Conservation (phyloP, 805 yeast genomes). For the Starmerella vitae region DNA sequence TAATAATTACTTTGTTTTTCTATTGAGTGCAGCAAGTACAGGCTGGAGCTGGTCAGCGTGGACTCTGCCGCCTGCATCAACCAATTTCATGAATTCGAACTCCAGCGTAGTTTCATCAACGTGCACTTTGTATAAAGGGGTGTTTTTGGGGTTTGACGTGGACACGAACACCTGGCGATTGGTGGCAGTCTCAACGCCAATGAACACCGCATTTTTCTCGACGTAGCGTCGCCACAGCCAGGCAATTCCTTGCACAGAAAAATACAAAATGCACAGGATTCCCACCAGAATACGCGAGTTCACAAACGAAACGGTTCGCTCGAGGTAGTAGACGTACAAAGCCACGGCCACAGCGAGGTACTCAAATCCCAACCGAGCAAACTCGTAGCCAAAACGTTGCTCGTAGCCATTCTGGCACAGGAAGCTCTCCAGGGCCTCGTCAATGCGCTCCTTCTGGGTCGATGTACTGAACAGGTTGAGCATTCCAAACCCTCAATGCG, state of each 20-base stretch:
- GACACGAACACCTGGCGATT: slow-evolving; percentile 12
- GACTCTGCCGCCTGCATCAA: slow-evolving; percentile 15
- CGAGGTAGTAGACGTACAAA: slow-evolving; percentile 14
- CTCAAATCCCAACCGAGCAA: slow-evolving; percentile 16
- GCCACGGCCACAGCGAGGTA: slow-evolving; percentile 15
- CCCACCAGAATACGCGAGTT: slow-evolving; percentile 11
- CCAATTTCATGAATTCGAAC: slow-evolving; percentile 6
- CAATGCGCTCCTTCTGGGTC: slow-evolving; percentile 17
- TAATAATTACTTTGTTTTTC: neutral
- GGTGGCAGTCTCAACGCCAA: slow-evolving; percentile 10
- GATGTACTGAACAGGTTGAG: slow-evolving; percentile 17
- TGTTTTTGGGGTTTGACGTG: slow-evolving; percentile 8
- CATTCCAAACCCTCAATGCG: slow-evolving; percentile 1
- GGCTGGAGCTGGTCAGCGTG: slow-evolving; percentile 6
- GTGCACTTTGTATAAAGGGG: slow-evolving; percentile 5
- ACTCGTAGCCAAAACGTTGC: slow-evolving; percentile 17
- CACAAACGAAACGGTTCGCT: slow-evolving; percentile 12
- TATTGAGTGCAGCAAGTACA: slow-evolving; percentile 1
- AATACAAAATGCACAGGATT: slow-evolving; percentile 12
- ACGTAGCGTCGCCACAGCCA: slow-evolving; percentile 11
- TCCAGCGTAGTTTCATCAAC: neutral
- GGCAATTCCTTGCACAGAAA: slow-evolving; percentile 8
- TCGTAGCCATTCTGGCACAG: slow-evolving; percentile 16
- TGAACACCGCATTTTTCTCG: slow-evolving; percentile 16
- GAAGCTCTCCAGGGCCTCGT: slow-evolving; percentile 15